Percentiles rank a stretch among this genome's conserved stretches.
These are phyloP conservation scores for Eragrostis nindensis DNA, from an alignment of 176 grass and related monocot species.

Conservation along the genomic window DNA sequence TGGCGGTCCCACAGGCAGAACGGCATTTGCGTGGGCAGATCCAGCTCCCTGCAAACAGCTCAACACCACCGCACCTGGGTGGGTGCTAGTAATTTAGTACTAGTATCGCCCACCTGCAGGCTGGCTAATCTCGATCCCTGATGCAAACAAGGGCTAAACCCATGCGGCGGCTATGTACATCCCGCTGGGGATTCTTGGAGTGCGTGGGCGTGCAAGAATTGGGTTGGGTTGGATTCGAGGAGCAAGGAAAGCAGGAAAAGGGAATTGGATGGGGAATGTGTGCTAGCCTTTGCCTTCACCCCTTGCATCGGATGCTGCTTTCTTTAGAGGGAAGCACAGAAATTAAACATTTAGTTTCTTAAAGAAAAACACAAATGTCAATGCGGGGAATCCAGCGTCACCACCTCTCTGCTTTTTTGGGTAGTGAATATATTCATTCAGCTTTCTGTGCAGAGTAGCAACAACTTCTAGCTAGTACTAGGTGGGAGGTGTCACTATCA, in stretches of 20 bases:
- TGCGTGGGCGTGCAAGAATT: constrained; percentile 46
- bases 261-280: constrained; percentile 28
- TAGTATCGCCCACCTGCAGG: background rate
- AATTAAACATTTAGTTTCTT: background rate
- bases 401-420: background rate
- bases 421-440: background rate
- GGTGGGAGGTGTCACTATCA: background rate
- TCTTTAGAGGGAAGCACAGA: constrained; percentile 34
- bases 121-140: background rate
- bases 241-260: constrained; percentile 14
- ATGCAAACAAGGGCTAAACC: constrained; percentile 7
- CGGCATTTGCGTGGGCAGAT: constrained; percentile 49
- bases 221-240: background rate
- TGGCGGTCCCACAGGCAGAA: constrained; percentile 40
- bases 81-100: no score
- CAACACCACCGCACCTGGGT: no score
- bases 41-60: no score
- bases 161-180: constrained; percentile 17
- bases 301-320: constrained; percentile 60
- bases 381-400: background rate
- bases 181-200: constrained; percentile 54
- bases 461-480: background rate
- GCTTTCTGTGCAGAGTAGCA: background rate
- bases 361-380: background rate
- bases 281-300: constrained; percentile 57